phyloP scores from a whole-genome alignment of 2,329 filamentous ascomycete genomes.

The Arthrobotrys pseudoclavata region DNA sequence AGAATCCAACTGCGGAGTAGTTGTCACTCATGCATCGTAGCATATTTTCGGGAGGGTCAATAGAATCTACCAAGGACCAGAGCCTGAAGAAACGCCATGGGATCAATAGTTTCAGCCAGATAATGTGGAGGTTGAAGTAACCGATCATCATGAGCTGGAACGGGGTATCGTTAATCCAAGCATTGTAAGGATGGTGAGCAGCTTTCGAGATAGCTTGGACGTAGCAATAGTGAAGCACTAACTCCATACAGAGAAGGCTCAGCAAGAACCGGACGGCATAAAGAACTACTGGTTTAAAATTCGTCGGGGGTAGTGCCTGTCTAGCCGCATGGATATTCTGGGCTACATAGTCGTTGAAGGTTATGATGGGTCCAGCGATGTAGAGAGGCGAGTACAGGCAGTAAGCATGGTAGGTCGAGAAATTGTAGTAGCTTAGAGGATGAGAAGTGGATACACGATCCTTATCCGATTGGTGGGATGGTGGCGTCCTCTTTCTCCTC shows the following conservation, averaged over 20 bases:
- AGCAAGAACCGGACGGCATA: constrained; percentile 88
- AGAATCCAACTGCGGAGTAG: constrained; percentile 90
- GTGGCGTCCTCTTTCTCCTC: constrained; percentile 98
- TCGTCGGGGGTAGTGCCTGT: constrained; percentile 72
- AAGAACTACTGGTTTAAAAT: constrained; percentile 77
- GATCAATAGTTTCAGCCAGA: constrained; percentile 96
- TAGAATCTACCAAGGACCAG: constrained; percentile 90
- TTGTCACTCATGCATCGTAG: constrained; percentile 96
- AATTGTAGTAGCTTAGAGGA: constrained; percentile 72
- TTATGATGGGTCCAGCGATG: constrained; percentile 90
- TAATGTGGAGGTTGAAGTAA: constrained; percentile 95
- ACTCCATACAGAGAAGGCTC: constrained; percentile 87
- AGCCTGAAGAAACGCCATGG: constrained; percentile 99
- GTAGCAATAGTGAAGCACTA: constrained; percentile 92
- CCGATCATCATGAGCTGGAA: constrained; percentile 90
- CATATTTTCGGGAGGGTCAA: constrained; percentile 99
- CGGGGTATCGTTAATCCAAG: constrained; percentile 85
- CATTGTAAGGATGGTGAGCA: constrained; percentile 70
- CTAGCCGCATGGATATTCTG: constrained; percentile 69
- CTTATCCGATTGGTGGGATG: constrained; percentile 84
- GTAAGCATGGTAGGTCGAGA: constrained; percentile 91
- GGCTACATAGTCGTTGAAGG: constrained; percentile 97
- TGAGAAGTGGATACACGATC: constrained; percentile 86
- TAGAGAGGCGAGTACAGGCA: constrained; percentile 93
- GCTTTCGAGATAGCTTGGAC: constrained; percentile 91